phyloP scores from a whole-genome alignment of 495 filamentous ascomycete species.

The Aspergillus diversus region DNA sequence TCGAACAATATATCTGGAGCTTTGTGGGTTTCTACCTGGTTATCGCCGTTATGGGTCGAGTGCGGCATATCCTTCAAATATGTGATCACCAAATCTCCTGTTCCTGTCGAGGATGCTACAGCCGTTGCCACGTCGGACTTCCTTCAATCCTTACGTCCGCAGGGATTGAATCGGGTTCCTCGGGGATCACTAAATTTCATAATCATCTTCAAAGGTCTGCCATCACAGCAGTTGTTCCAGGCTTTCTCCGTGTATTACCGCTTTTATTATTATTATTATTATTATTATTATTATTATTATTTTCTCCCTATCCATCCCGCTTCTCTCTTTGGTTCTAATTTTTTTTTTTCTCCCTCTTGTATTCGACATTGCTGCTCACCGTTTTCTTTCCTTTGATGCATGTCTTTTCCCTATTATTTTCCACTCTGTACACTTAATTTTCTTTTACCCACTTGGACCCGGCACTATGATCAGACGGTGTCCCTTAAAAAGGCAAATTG shows the following conservation, averaged over 20 bases:
- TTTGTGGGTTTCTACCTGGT: background rate
- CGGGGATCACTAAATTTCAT: background rate
- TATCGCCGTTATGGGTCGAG: too few species aligned
- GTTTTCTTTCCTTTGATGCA: background rate
- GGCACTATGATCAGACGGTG: constrained; percentile 21
- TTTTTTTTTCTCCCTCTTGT: background rate
- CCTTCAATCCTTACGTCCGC: background rate
- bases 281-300: background rate
- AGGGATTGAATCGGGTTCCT: background rate
- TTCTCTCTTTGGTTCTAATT: background rate
- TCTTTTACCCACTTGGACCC: constrained; percentile 17
- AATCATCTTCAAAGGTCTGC: background rate
- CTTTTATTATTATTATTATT: background rate
- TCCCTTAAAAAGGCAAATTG: constrained; percentile 23
- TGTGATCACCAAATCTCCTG: background rate
- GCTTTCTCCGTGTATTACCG: background rate
- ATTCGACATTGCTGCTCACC: background rate
- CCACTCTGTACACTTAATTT: background rate
- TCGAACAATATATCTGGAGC: background rate
- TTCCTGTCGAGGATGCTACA: background rate
- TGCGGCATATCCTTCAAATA: background rate
- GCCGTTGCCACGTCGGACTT: background rate
- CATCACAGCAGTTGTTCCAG: background rate
- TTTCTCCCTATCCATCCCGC: background rate
- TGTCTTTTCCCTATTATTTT: background rate